Evolutionary conservation across 805 yeast genomes (phyloP).

Genomic region (Lachancea thermotolerans): DNA sequence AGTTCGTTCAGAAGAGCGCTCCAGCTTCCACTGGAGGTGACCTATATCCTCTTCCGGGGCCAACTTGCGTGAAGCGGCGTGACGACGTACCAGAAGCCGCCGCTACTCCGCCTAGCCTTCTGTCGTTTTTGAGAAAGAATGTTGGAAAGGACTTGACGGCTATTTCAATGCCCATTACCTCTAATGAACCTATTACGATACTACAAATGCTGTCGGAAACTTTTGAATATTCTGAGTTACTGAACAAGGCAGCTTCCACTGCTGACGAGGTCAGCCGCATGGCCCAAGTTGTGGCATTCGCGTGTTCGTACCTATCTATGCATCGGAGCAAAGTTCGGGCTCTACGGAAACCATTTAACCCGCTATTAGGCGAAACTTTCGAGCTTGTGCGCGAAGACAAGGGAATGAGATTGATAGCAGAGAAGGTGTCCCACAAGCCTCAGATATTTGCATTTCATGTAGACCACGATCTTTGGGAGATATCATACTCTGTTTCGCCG

Average conservation of each 20-base stretch:
- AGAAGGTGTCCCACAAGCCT: conserved; percentile 86
- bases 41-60: conserved; percentile 61
- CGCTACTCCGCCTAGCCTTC: conserved; percentile 72
- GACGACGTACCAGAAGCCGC: conserved; percentile 50
- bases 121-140: conserved; percentile 76
- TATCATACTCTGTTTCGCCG: conserved; percentile 60
- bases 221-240: conserved; percentile 64
- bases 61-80: conserved; percentile 44
- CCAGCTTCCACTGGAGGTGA: conserved; percentile 22
- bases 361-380: conserved; percentile 86
- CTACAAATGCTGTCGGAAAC: conserved; percentile 75
- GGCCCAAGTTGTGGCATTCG: conserved; percentile 68
- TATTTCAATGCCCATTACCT: conserved; percentile 87
- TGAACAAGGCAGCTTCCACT: conserved; percentile 52
- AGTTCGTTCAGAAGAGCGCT: conserved; percentile 4
- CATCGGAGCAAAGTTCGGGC: conserved; percentile 70
- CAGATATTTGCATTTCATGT: conserved; percentile 69
- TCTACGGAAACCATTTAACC: conserved; percentile 87
- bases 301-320: conserved; percentile 65
- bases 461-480: conserved; percentile 67
- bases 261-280: conserved; percentile 52
- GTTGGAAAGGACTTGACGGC: conserved; percentile 86
- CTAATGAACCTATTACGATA: conserved; percentile 85
- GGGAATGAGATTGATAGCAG: conserved; percentile 68
- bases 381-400: conserved; percentile 82